Base-by-base conservation (phyloP, 345 rosid species). In the Ceriops zippeliana region DNA sequence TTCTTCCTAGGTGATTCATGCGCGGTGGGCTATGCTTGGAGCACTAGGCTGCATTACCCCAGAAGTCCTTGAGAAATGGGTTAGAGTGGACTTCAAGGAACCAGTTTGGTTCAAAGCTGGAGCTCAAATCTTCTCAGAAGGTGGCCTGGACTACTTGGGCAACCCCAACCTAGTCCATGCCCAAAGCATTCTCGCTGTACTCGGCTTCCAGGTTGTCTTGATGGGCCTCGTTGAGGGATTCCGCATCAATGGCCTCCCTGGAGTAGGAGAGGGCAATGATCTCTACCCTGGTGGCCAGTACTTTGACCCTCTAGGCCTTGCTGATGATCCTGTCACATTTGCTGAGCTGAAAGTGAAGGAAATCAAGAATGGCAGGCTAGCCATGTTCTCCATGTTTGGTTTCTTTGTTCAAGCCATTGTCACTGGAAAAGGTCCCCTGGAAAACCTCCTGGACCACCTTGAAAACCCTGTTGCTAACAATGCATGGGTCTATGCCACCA, bases 41-140 rank as follows among this genome's bases (percentile, higher is more conserved):
- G 97, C 98, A 30, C 77, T 91, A 7, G 98, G 98, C 62, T 95
- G 97, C 90, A 83, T 95, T 52, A 89, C 96, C 54, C 99, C 96
- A 28, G 96, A 95, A 80, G 96, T 82, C 28, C 89, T 91, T 2
- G 80, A 86, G 83, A 91, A 89, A 70, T 91, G 96, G 96, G 75
- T 89, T 15, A 82, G 67, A 79, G 89, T 93, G 46, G 85, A 88
- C 71, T 90, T 95, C 93, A 91, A 91, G 81, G 99, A 91, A 65
- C 93, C 99, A 19, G 87, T 91, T 19, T 95, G 96, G 99, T 95
- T 95, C 90, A 95, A 91, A 65, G 97, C 99, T 7, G 96, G 99
- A 56, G 89, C 99, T 65, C 96, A 95, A 65, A 95, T 95, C 73
- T 95, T 95, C 89, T 88, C 97, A 1, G 96, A 95, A 82, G 97